Evolutionary conservation across 2,329 filamentous ascomycete species (phyloP), one percentile per base, ranked within the genome.

Genomic region (Aspergillus fischeri): DNA sequence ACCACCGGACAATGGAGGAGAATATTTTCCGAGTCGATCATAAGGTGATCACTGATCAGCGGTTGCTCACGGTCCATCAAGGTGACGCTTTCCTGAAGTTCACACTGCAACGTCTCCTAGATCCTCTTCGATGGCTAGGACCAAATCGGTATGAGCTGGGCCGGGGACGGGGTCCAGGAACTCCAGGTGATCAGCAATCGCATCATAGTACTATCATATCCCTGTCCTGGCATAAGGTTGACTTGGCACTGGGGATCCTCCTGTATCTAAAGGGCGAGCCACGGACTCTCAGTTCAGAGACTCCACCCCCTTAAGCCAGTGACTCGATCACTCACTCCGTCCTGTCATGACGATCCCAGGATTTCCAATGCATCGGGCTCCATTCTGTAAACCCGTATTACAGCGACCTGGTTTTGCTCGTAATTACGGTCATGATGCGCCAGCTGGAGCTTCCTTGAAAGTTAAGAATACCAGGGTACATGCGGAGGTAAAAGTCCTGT

Each of bases 181-280:
- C 29, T 35, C 29, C 4, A 35, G 29, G 14, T 44, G 49, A 55
- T 55, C 54, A 50, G 28, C 42, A 32, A 56, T 49, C 44, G 54
- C 54, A 52, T 52, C 52, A 41, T 44, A 52, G 49, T 45, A 32
- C 10, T n/a, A 35, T 51, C 20, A 51, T 51, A 58, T 51, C 47
- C 58, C 55, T 55, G 51, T 60, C 53, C 55, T 53, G 55, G 60
- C 55, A 59, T 58, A 63, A 63, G 54, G 60, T 57, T 59, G 56
- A 53, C 59, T 63, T 61, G 60, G 60, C 59, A 55, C 54, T 56
- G 52, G 60, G 49, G 50, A 51, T 58, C 59, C 60, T 59, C 55
- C 45, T 47, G 55, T 35, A n/a, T 35, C 44, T 44, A 21, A 44
- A 47, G 44, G 25, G 20, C 3, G 11, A 25, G 11, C 11, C 20